Percentiles rank a stretch among this genome's conserved stretches.
Conservation (phyloP, 306 rosid genomes). For the Lupinus albus region DNA sequence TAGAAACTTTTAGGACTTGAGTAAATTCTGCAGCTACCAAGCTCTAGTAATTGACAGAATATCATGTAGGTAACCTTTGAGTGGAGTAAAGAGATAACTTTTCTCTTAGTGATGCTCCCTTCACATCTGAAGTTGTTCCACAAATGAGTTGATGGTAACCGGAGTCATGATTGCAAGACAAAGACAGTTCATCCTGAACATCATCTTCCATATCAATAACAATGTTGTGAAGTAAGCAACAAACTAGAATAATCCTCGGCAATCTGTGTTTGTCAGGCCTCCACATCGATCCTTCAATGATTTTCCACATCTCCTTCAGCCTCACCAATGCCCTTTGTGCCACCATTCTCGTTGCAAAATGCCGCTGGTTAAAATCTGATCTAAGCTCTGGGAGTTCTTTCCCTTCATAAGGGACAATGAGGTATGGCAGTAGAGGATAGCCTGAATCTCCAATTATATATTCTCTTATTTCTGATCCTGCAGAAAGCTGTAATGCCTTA, state of each 20-base stretch:
- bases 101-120: conserved; percentile 70
- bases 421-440: conserved; percentile 76
- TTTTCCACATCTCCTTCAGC: conserved; percentile 86
- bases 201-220: conserved; percentile 74
- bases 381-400: conserved; percentile 57
- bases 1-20: conserved; percentile 15
- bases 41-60: conserved; percentile 19
- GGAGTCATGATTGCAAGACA: conserved; percentile 70
- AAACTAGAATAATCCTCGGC: conserved; percentile 89
- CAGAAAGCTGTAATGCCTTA: conserved; percentile 48
- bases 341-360: conserved; percentile 62
- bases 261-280: conserved; percentile 86
- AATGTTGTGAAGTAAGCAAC: conserved; percentile 93
- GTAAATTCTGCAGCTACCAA: conserved; percentile 40
- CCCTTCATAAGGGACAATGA: conserved; percentile 79
- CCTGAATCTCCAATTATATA: conserved; percentile 85
- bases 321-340: conserved; percentile 74
- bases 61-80: conserved; percentile 52
- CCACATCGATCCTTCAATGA: conserved; percentile 93
- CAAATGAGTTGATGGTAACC: conserved; percentile 73
- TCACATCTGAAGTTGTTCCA: conserved; percentile 52
- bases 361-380: conserved; percentile 65
- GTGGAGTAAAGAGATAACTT: conserved; percentile 58
- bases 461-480: conserved; percentile 69
- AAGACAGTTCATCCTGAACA: conserved; percentile 53